Evolutionary conservation across 768 basidiomycete species (phyloP).

Genomic region (Mycena galericulata): DNA sequence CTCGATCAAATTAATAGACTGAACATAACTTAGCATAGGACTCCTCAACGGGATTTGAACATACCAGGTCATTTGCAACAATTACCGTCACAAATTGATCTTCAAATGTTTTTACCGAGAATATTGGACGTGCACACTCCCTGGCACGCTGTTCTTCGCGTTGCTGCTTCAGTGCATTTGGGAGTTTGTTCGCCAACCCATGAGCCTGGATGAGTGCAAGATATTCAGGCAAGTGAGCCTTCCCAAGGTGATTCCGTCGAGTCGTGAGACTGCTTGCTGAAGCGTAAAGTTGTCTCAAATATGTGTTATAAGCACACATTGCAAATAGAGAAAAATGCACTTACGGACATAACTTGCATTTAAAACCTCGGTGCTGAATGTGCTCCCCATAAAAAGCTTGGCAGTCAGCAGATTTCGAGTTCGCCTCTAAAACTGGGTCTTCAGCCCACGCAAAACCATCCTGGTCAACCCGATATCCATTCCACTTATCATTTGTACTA

Average conservation of each 20-base stretch:
- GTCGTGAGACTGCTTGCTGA: slow-evolving; percentile 4
- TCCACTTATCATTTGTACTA: not conserved
- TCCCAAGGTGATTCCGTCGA: slow-evolving; percentile 7
- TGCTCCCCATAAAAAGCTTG: not conserved
- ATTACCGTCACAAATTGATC: slow-evolving; percentile 8
- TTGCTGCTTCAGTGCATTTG: not conserved
- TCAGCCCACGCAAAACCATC: slow-evolving; percentile 4
- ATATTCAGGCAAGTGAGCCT: not conserved
- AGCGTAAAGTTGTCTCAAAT: slow-evolving; percentile 3
- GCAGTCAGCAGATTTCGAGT: slow-evolving; percentile 7
- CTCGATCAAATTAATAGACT: slow-evolving; percentile 45
- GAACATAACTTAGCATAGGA: slow-evolving; percentile 1
- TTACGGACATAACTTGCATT: slow-evolving; percentile 2
- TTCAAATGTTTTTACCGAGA: not conserved
- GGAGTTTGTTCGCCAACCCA: slow-evolving; percentile 1
- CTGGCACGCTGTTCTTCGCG: slow-evolving; percentile 1
- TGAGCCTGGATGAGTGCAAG: not conserved
- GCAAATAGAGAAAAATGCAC: not conserved
- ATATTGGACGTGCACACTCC: not conserved
- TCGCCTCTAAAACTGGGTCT: slow-evolving; percentile 1
- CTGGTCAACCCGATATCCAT: not conserved
- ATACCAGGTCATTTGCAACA: slow-evolving; percentile 8
- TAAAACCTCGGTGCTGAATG: not conserved
- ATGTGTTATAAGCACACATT: not conserved
- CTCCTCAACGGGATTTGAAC: not conserved